These are phyloP conservation scores for Pichia sp. DNA, from an alignment of 1,139 yeast species.

Conservation along the genomic window DNA sequence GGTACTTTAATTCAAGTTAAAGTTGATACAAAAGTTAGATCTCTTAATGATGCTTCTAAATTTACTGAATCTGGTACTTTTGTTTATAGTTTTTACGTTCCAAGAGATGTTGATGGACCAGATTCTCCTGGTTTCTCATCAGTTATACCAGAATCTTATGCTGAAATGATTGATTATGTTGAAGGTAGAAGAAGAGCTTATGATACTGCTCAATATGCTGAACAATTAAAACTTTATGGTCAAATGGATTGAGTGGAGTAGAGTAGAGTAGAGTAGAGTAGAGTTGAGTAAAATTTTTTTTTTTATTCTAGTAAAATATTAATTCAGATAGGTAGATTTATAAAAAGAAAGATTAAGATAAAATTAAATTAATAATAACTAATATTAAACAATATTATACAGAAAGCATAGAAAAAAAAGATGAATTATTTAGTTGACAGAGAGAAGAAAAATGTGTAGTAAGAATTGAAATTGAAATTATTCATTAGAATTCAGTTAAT, in stretches of 20 bases:
- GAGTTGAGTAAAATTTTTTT: background rate
- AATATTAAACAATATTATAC: background rate
- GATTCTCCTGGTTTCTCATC: slow-evolving; percentile 44
- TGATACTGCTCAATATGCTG: slow-evolving; percentile 69
- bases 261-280: no score
- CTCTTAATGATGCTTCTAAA: slow-evolving; percentile 47
- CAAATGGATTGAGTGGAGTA: slow-evolving; percentile 7
- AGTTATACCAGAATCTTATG: slow-evolving; percentile 79
- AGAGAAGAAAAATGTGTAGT: no score
- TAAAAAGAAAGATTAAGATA: background rate
- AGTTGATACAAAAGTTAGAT: slow-evolving; percentile 73
- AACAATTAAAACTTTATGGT: slow-evolving; percentile 29
- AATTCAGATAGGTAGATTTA: no score
- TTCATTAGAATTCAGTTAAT: no score
- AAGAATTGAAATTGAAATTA: no score
- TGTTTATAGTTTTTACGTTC: slow-evolving; percentile 81
- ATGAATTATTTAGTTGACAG: background rate
- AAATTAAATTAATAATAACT: no score
- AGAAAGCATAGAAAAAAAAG: slow-evolving; percentile 1
- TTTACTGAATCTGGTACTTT: slow-evolving; percentile 76
- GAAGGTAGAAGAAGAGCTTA: slow-evolving; percentile 86
- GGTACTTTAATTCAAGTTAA: slow-evolving; percentile 86
- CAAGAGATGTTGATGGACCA: slow-evolving; percentile 40
- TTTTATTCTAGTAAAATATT: background rate
- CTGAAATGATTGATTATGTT: slow-evolving; percentile 86